Base-by-base conservation (phyloP, 768 basidiomycete genomes). In the Leccinellum rugosiceps region DNA sequence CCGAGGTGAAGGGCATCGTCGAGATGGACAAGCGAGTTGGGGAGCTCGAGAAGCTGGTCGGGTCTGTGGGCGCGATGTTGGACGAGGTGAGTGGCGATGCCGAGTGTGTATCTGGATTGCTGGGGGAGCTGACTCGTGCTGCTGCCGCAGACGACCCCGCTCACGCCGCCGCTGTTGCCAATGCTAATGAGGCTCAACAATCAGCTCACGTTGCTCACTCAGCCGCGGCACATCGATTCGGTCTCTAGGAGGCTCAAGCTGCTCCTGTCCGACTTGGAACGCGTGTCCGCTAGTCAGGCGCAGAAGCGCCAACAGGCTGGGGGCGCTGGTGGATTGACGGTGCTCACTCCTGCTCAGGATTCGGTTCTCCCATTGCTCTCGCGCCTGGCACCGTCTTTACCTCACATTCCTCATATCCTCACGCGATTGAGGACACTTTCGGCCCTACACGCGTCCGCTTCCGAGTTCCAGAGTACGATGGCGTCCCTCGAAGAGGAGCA, bases 211-310 rank as follows among this genome's bases (percentile, higher is more conserved):
- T 78, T 98, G 15, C 84, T 99, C 47, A 92, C 96, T 0, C 94
- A 98, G 75, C 96, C 97, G 0, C 86, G 95, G 15, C 94, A 98
- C 68, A 87, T 98, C 50, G 97, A 99, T 72, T 90, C 93, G 11
- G 90, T 98, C 60, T 95, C 95, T 2, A 84, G 96, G 5, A 87
- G 96, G 5, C 82, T 98, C 59, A 99, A 98, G 67, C 77, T 98
- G 8, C 82, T 98, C 17, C 80, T 96, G 14, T 88, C 94, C 1
- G 97, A 99, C 72, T 82, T 99, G 51, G 96, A 98, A 50, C 87
- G 95, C 30, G 82, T 84, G 4, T 84, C 87, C 32, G 69, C 71
- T 6, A 78, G 75, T 13, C 71, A 72, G 44, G 13, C 19, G 38
- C 70, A 56, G 53, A 69, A 63, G 58, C 71, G 58, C 58, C 70